Percentiles rank a stretch among this genome's conserved stretches.
phyloP scores from a whole-genome alignment of 208 protist genomes.

The Acanthamoeba castellanii region DNA sequence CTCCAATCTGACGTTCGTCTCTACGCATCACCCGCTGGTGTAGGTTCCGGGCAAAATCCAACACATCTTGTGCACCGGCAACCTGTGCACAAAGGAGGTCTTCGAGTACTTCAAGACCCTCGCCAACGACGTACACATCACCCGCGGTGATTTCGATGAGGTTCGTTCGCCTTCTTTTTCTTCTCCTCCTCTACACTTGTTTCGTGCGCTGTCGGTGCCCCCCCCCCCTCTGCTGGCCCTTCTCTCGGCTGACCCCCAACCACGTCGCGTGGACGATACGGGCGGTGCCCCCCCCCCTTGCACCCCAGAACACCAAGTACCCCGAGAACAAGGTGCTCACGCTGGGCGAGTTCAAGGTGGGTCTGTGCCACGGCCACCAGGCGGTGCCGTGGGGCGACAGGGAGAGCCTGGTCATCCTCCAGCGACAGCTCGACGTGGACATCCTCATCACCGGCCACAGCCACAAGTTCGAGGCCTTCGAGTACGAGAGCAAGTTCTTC shows the following conservation, averaged over 20 bases:
- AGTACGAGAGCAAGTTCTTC: conserved; percentile 97
- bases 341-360: conserved; percentile 97
- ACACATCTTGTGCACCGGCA: conserved; percentile 98
- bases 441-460: conserved; percentile 97
- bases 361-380: conserved; percentile 98
- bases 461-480: conserved; percentile 93
- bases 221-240: neutral
- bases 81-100: conserved; percentile 95
- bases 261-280: no score
- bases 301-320: conserved; percentile 76
- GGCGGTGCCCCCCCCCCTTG: no score
- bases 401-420: conserved; percentile 94
- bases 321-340: conserved; percentile 95
- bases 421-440: conserved; percentile 98
- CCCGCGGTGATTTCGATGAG: conserved; percentile 98
- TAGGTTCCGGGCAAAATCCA: conserved; percentile 97
- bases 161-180: conserved; percentile 11
- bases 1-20: neutral
- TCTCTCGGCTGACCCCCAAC: neutral
- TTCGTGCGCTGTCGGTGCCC: no score
- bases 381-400: conserved; percentile 96
- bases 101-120: conserved; percentile 97
- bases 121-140: conserved; percentile 96
- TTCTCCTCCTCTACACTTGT: no score
- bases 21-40: no score